Evolutionary conservation across 345 rosid genomes (phyloP).

Genomic region (Melastoma malabathricum): DNA sequence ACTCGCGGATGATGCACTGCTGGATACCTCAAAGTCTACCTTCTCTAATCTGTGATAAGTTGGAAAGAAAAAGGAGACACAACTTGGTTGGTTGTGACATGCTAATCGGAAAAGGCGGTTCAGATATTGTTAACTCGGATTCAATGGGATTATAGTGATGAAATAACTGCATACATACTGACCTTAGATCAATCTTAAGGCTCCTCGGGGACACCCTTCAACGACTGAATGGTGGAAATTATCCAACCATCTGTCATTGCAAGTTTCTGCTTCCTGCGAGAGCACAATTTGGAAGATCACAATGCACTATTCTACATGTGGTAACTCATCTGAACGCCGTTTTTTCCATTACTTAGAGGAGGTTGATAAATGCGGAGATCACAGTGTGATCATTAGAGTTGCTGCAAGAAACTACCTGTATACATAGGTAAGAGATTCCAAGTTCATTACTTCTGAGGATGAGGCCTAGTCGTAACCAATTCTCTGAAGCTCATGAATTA

Average conservation of each 20-base stretch:
- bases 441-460: too few relatives aligned
- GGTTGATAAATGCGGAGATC: too few relatives aligned
- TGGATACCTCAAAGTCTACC: slow-evolving; percentile 73
- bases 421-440: too few relatives aligned
- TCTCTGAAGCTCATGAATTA: too few relatives aligned
- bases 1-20: slow-evolving; percentile 64
- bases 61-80: not conserved
- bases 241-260: slow-evolving; percentile 41
- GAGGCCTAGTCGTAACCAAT: too few relatives aligned
- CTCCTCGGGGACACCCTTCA: slow-evolving; percentile 86
- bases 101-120: not conserved
- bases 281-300: too few relatives aligned
- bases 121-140: too few relatives aligned
- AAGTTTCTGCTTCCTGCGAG: slow-evolving; percentile 46
- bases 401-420: too few relatives aligned
- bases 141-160: not conserved
- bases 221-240: slow-evolving; percentile 23
- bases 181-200: slow-evolving; percentile 76
- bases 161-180: slow-evolving; percentile 19
- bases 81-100: not conserved
- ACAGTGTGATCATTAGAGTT: too few relatives aligned
- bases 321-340: too few relatives aligned
- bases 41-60: slow-evolving; percentile 64
- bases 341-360: too few relatives aligned
- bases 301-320: too few relatives aligned